Evolutionary conservation across 202 grass and related monocot species (phyloP).

Genomic region (Dendrocalamus latiflorus): DNA sequence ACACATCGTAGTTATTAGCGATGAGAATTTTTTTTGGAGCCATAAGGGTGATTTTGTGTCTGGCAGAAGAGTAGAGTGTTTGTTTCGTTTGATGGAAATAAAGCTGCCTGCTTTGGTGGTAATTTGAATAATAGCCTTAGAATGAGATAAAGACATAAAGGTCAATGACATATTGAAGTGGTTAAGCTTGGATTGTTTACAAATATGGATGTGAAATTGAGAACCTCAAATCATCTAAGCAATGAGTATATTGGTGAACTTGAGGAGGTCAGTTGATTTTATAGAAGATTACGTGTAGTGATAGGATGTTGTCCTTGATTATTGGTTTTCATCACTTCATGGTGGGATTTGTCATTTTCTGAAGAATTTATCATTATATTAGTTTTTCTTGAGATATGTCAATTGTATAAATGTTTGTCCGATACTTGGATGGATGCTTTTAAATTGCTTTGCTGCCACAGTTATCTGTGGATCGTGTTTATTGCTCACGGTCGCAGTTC

Average conservation of each 20-base stretch:
- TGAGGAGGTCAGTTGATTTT: background rate
- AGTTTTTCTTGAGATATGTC: background rate
- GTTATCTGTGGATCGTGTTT: background rate
- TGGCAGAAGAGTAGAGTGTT: background rate
- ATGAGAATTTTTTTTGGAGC: background rate
- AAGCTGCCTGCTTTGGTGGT: background rate
- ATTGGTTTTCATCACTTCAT: background rate
- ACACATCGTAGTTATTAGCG: background rate
- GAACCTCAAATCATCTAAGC: background rate
- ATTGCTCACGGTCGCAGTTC: background rate
- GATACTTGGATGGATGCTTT: background rate
- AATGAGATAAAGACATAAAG: background rate
- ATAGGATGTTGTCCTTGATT: background rate
- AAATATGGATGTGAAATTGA: too few species aligned
- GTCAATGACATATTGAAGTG: background rate
- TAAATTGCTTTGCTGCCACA: background rate
- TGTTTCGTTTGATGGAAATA: background rate
- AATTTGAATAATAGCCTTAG: background rate
- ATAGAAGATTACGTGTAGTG: background rate
- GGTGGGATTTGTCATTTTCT: background rate
- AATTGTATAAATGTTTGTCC: background rate
- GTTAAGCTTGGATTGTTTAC: background rate
- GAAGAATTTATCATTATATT: background rate
- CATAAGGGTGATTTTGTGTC: background rate
- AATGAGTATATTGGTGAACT: background rate